Base-by-base conservation (phyloP, 1,284 basidiomycete species). In the Meira nashicola region DNA sequence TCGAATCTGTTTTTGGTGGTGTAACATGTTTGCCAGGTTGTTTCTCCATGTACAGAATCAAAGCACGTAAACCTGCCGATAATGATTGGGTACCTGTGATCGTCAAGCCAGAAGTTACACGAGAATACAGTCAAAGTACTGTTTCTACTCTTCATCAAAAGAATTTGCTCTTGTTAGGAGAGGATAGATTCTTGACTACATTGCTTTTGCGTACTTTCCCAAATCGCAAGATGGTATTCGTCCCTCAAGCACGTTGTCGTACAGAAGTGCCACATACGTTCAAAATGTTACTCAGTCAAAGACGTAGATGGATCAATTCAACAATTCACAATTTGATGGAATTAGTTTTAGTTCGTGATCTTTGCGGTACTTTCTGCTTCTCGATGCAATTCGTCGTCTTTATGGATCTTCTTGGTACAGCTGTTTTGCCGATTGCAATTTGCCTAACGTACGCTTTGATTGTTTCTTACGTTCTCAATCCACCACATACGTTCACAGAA, bases 291-390 rank as follows among this genome's bases (percentile, higher is more conserved):
- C 84, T 99, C 11, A 98, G 94, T 1, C 95, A 99, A 79, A 89
- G 95, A 38, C 87, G 95, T 28, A 88, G 95, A 66, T 99, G 95
- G 95, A 98, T 99, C 83, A 98, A 97, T 80, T 97, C 92, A 47
- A 98, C 95, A 0, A 90, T 98, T 51, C 95, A 98, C 83, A 98
- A 99, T 78, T 85, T 99, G 56, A 96, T 97, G 92, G 95, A 99
- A 79, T 87, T 99, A 39, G 91, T 98, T 39, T 86, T 91, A 62
- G 95, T 99, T 28, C 89, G 90, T 66, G 92, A 98, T 76, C 84
- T 98, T 21, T 98, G 80, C 58, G 80, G 80, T 12, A 81, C 80
- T 0, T 81, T 81, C 70, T 81, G 95, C 91, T 80, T 81, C 62
- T 80, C 79, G 41, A 81, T 81, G 80, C 80, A 94, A 78, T 97